These are phyloP conservation scores for Colletotrichum sp. DNA, from an alignment of 2,329 filamentous ascomycete species.

Conservation along the genomic window DNA sequence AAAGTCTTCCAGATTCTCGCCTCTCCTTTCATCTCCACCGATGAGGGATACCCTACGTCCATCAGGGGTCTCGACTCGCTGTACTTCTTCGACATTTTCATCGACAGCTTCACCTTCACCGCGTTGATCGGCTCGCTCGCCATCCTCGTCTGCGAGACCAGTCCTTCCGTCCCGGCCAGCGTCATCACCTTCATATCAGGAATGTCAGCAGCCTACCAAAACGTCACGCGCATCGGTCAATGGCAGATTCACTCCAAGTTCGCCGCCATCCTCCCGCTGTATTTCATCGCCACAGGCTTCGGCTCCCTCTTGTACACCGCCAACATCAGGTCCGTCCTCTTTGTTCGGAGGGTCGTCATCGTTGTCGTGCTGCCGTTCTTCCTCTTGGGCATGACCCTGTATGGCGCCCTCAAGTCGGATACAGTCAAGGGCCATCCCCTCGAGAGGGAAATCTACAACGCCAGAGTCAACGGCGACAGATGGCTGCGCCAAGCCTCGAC, in stretches of 20 bases:
- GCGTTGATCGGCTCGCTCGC: constrained; percentile 47
- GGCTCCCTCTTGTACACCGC: constrained; percentile 47
- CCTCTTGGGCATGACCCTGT: constrained; percentile 39
- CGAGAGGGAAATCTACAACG: constrained; percentile 53
- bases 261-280: constrained; percentile 42
- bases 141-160: constrained; percentile 53
- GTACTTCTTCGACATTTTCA: constrained; percentile 53
- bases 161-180: constrained; percentile 45
- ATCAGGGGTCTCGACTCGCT: constrained; percentile 45
- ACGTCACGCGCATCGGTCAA: constrained; percentile 43
- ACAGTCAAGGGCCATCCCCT: constrained; percentile 48
- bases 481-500: constrained; percentile 54
- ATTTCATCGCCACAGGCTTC: constrained; percentile 45
- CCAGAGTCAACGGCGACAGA: constrained; percentile 50
- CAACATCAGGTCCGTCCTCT: constrained; percentile 47
- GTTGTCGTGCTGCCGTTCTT: constrained; percentile 42
- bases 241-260: constrained; percentile 48
- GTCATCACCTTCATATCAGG: constrained; percentile 50
- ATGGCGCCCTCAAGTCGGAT: constrained; percentile 33
- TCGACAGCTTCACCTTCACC: constrained; percentile 52
- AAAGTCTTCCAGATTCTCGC: constrained; percentile 40
- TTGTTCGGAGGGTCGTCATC: constrained; percentile 45
- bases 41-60: constrained; percentile 23
- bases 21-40: constrained; percentile 30
- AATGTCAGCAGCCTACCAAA: constrained; percentile 37